Conservation (phyloP, 805 yeast species). For the Schwanniomyces vanrijiae region DNA sequence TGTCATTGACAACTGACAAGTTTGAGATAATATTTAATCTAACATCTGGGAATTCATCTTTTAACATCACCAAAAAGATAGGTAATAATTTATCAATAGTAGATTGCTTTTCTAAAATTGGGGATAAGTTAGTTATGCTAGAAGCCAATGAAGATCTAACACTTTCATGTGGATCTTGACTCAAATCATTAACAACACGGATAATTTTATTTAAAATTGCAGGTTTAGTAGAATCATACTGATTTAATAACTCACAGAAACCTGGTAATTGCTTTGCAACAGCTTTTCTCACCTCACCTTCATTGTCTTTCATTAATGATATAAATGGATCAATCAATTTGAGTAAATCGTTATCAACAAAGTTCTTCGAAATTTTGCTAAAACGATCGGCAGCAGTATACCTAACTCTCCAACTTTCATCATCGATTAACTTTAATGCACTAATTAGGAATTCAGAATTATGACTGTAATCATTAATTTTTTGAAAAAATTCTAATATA, state of each 20-base stretch:
- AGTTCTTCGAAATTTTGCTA: constrained; percentile 65
- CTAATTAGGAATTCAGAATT: constrained; percentile 62
- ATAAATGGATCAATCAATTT: constrained; percentile 72
- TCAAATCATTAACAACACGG: constrained; percentile 79
- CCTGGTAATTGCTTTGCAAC: constrained; percentile 88
- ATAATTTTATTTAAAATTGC: constrained; percentile 67
- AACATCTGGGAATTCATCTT: constrained; percentile 96
- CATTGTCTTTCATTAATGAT: constrained; percentile 81
- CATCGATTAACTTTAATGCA: constrained; percentile 71
- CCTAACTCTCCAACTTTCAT: constrained; percentile 97
- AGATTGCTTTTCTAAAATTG: constrained; percentile 78
- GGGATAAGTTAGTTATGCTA: constrained; percentile 83
- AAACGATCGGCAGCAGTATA: constrained; percentile 97
- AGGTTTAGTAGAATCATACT: constrained; percentile 34
- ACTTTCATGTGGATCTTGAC: constrained; percentile 88
- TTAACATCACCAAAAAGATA: constrained; percentile 86
- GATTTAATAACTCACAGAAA: constrained; percentile 54
- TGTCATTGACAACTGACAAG: constrained; percentile 87
- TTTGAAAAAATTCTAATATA: constrained; percentile 67
- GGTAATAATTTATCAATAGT: constrained; percentile 85
- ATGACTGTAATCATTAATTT: constrained; percentile 56
- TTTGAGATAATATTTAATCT: constrained; percentile 91
- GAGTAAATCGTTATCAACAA: constrained; percentile 56
- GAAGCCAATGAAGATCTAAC: constrained; percentile 92
- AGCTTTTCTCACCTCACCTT: constrained; percentile 96